Evolutionary conservation across 2,329 filamentous ascomycete species (phyloP), one percentile per base, ranked within the genome.

Genomic region (Colletotrichum trifolii): DNA sequence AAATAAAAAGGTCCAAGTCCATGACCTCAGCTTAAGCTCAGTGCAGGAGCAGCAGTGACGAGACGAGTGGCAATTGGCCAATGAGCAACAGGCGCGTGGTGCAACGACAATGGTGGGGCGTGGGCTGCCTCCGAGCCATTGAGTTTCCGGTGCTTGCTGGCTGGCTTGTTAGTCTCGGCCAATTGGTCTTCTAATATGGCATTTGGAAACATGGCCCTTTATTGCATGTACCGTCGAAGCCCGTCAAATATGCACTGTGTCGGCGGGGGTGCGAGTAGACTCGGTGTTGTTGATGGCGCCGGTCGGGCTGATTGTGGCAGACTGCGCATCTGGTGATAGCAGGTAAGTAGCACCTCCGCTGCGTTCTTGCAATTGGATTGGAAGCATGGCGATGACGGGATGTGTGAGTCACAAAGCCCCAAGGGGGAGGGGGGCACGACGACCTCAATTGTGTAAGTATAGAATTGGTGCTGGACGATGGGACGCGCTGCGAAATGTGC

Each of bases 1-100:
- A 25, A 25, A 25, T 25, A 5, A 25, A 25, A 25, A 25, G 25
- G 25, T 25, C 25, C 25, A 25, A 25, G 25, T 25, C 25, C 25
- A 25, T 25, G 25, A 25, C 25, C 25, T 25, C 25, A 25, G 25
- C 25, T 4, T 25, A 25, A 25, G 25, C 25, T 25, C 25, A 25
- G 25, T 25, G 25, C 25, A 25, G 25, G 25, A 25, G 25, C 25
- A 25, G 25, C 25, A 25, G 25, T 25, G 25, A 25, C 25, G 25
- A 25, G 33, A 56, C 43, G 13, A 53, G 47, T 33, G 15, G 34
- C 53, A 59, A 66, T 66, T 66, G 64, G 35, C 64, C 64, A 66
- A 66, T 66, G 54, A 36, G 57, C 57, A 61, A 58, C 50, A 40
- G 11, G 42, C 12, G 17, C n/a, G 8, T 12, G n/a, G 42, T 43